These are phyloP conservation scores for Anastatica hierochuntica DNA, from an alignment of 345 rosid species.

Conservation along the genomic window DNA sequence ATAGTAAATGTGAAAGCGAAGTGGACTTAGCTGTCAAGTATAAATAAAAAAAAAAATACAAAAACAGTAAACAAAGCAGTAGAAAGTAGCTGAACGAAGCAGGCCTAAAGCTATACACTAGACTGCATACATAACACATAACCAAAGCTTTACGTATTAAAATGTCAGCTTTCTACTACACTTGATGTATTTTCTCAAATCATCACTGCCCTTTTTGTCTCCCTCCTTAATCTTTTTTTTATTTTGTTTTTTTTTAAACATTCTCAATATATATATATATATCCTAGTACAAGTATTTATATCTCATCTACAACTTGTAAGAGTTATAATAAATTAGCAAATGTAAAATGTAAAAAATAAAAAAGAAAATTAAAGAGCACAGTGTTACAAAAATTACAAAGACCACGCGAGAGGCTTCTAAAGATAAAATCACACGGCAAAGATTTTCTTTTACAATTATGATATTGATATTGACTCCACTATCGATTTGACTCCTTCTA, in stretches of 20 bases:
- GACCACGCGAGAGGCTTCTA: slow-evolving; percentile 13
- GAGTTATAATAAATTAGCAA: background rate
- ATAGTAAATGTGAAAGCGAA: no score
- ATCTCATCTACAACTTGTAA: background rate
- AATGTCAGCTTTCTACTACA: slow-evolving; percentile 20
- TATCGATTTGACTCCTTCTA: slow-evolving; percentile 17
- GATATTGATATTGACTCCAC: slow-evolving; percentile 27
- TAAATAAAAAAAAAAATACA: slow-evolving; percentile 1
- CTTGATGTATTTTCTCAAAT: slow-evolving; percentile 16
- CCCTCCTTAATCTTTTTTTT: background rate
- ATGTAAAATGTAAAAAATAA: background rate
- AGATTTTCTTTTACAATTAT: slow-evolving; percentile 25
- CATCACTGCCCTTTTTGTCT: slow-evolving; percentile 21
- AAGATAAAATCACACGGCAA: slow-evolving; percentile 28
- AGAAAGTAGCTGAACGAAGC: slow-evolving; percentile 14
- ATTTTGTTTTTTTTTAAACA: background rate
- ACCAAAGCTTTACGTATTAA: slow-evolving; percentile 20
- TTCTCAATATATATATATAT: no score
- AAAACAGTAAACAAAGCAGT: slow-evolving; percentile 12
- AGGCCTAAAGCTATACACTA: slow-evolving; percentile 16
- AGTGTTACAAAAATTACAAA: background rate
- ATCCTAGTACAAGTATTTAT: slow-evolving; percentile 20
- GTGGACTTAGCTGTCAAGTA: slow-evolving; percentile 4
- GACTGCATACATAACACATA: slow-evolving; percentile 9
- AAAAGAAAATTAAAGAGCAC: background rate